These are phyloP conservation scores for Striga asiatica DNA, from an alignment of 257 asterid genomes.

Conservation along the genomic window DNA sequence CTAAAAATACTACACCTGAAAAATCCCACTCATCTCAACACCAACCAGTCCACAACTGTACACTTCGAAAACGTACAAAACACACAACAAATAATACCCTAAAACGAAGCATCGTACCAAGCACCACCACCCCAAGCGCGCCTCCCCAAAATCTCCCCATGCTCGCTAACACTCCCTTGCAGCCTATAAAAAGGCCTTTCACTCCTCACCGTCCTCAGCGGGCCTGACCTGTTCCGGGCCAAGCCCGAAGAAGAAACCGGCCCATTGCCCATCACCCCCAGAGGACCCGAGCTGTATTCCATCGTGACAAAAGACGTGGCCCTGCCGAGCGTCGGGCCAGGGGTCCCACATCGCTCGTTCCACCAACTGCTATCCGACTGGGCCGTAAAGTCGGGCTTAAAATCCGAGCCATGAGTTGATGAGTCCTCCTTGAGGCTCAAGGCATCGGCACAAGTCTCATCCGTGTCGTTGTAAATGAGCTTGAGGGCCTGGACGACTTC, in stretches of 20 bases:
- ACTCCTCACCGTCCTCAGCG: conserved; percentile 59
- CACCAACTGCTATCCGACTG: conserved; percentile 97
- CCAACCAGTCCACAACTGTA: conserved; percentile 46
- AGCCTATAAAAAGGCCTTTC: conserved; percentile 53
- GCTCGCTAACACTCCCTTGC: conserved; percentile 82
- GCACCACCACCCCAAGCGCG: conserved; percentile 49
- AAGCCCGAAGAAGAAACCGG: conserved; percentile 44
- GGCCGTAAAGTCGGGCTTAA: conserved; percentile 48
- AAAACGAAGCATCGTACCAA: conserved; percentile 57
- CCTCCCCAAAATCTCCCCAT: conserved; percentile 36
- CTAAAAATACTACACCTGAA: conserved; percentile 23
- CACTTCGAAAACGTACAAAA: conserved; percentile 31
- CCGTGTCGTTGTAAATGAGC: conserved; percentile 74
- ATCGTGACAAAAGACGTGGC: conserved; percentile 78
- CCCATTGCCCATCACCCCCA: conserved; percentile 65
- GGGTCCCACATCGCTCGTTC: conserved; percentile 70
- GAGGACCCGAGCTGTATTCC: conserved; percentile 91
- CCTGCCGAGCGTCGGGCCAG: conserved; percentile 49
- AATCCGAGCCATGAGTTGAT: conserved; percentile 73
- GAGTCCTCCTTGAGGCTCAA: conserved; percentile 71
- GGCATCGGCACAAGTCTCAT: conserved; percentile 71
- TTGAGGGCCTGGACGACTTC: conserved; percentile 96
- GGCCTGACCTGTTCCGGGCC: conserved; percentile 67
- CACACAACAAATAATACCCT: conserved; percentile 30
- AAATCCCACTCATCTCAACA: conserved; percentile 27